Evolutionary conservation across 805 yeast genomes (phyloP), one percentile per base, ranked within the genome.

Genomic region (Candida koratica): DNA sequence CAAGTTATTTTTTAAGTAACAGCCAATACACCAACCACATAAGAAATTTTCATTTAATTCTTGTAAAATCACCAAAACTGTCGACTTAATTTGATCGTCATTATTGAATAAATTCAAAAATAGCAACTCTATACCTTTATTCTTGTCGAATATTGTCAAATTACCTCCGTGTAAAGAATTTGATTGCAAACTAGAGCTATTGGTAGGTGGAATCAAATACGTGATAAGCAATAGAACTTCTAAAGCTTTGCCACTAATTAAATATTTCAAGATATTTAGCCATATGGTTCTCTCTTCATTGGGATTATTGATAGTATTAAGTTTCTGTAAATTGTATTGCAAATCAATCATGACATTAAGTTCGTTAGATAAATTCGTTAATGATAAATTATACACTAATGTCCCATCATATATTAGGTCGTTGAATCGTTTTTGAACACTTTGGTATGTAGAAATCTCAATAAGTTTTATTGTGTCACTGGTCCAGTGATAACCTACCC

Each of bases 1-100:
- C 45, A 53, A 39, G 42, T 67, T 67, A 11, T 64, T 52, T 44
- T 57, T 53, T 38, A 66, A 46, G 37, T 55, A 64, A 31, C 56
- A 61, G 15, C 51, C 52, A 25, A 67, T 48, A 45, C 71, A 67
- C 73, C 73, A 67, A 6, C 69, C 71, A 43, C 72, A 66, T 17
- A 67, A 46, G 33, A 60, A 60, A 49, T 66, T 65, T 28, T 67
- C 71, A 39, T 57, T 66, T 16, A 67, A 51, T 48, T 67, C 72
- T 39, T 65, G 69, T 29, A 67, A 38, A 14, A 67, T 67, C 67
- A 63, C 61, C 16, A 64, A 54, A 7, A 67, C 50, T 37, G 61
- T 65, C 9, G 61, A 49, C 45, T 67, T 67, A 23, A 67, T 50
- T 37, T 59, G 64, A 38, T 62, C 54, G 36, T 68, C 71, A 26